A percentile compares a stretch with the other conserved stretches of the same genome.
These are phyloP conservation scores for Xerocomus minutiporus DNA, from an alignment of 1,284 basidiomycete genomes.

Conservation along the genomic window DNA sequence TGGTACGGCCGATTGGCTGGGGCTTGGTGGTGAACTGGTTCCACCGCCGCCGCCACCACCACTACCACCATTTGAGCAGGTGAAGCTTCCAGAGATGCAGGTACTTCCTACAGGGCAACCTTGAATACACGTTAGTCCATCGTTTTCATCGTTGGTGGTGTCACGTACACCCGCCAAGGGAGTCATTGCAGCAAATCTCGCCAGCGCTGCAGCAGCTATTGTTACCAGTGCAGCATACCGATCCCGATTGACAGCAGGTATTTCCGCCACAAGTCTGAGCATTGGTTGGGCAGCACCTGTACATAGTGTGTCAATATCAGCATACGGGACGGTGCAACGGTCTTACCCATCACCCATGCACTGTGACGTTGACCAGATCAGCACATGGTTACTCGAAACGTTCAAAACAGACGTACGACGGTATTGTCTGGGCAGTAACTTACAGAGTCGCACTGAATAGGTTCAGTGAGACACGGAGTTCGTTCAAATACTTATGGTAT, in stretches of 20 bases:
- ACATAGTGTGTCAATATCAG: neutral
- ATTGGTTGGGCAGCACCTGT: conserved; percentile 13
- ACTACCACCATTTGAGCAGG: conserved; percentile 3
- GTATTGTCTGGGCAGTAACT: conserved; percentile 16
- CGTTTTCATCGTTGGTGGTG: neutral
- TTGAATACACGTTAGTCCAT: conserved; percentile 7
- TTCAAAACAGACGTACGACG: conserved; percentile 13
- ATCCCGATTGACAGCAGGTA: conserved; percentile 6
- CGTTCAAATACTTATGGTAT: neutral
- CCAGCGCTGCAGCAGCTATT: conserved; percentile 9
- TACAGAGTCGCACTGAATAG: conserved; percentile 12
- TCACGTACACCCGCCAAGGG: conserved; percentile 20
- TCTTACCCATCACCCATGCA: conserved; percentile 13
- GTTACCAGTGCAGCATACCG: conserved; percentile 10
- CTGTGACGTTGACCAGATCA: conserved; percentile 6
- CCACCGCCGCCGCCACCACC: conserved; percentile 1
- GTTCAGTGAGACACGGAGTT: neutral
- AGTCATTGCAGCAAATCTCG: conserved; percentile 18
- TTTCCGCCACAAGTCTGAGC: conserved; percentile 10
- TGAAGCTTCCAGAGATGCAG: conserved; percentile 4
- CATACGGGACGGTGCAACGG: neutral
- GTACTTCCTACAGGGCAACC: conserved; percentile 16
- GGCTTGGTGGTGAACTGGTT: neutral
- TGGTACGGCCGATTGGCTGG: neutral
- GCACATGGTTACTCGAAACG: neutral